Percentiles rank a stretch among this genome's conserved stretches.
Evolutionary conservation across 495 filamentous ascomycete species (phyloP).

Genomic region (Xylaria palmicola): DNA sequence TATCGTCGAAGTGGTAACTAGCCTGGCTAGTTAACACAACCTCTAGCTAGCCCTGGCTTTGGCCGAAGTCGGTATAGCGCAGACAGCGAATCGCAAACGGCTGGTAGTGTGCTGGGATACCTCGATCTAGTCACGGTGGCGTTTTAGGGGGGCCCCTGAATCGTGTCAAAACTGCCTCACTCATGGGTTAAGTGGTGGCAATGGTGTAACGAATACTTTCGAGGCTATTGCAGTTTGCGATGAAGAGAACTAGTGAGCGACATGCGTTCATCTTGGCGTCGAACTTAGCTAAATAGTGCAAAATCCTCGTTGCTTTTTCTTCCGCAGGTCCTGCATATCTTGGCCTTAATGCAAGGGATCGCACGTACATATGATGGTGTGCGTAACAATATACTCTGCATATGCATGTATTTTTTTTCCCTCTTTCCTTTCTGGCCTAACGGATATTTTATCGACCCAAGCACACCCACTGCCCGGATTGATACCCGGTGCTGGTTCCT

Average conservation of each 20-base stretch:
- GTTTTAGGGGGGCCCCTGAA: neutral
- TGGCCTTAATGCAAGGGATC: conserved; percentile 13
- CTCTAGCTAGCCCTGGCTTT: too few relatives aligned
- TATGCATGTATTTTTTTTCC: conserved; percentile 5
- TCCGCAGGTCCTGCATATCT: neutral
- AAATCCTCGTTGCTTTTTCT: neutral
- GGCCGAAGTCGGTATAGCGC: neutral
- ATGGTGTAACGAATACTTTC: too few relatives aligned
- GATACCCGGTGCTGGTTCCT: conserved; percentile 8
- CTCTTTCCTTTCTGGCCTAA: neutral
- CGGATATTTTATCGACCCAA: neutral
- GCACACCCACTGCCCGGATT: conserved; percentile 1
- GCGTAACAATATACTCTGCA: neutral
- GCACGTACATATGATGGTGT: conserved; percentile 10
- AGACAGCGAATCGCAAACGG: neutral
- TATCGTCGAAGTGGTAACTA: too few relatives aligned
- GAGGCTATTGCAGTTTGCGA: too few relatives aligned
- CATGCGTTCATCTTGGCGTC: neutral
- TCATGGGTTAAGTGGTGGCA: neutral
- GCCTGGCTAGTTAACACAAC: too few relatives aligned
- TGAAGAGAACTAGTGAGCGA: too few relatives aligned
- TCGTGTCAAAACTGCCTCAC: neutral
- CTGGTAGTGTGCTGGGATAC: neutral
- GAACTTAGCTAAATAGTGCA: neutral
- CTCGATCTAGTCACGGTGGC: neutral